Conservation (phyloP, 2,329 filamentous ascomycete genomes). For the Neurospora sp. region DNA sequence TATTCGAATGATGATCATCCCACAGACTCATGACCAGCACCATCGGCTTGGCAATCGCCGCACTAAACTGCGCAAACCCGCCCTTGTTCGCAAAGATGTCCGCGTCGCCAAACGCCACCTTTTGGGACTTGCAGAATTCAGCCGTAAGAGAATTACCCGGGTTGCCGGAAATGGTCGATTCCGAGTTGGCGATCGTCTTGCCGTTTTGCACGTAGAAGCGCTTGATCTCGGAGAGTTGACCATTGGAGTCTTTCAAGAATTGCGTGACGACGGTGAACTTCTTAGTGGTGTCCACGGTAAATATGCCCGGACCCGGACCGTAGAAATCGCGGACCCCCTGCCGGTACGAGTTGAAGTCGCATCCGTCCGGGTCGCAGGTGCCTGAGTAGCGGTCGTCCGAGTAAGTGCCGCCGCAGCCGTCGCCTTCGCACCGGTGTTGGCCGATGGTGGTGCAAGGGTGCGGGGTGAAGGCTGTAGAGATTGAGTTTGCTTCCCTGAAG, state of each 20-base stretch:
- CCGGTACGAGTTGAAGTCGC: conserved; percentile 57
- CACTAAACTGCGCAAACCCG: conserved; percentile 43
- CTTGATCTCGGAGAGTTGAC: conserved; percentile 41
- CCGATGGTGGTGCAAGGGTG: conserved; percentile 43
- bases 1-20: conserved; percentile 53
- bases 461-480: conserved; percentile 36
- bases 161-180: conserved; percentile 26
- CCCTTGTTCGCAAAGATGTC: conserved; percentile 36
- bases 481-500: conserved; percentile 39
- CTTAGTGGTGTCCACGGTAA: conserved; percentile 47
- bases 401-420: conserved; percentile 39
- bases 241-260: too few relatives aligned
- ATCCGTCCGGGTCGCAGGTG: conserved; percentile 54
- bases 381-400: conserved; percentile 42
- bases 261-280: conserved; percentile 55
- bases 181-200: conserved; percentile 38
- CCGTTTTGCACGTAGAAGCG: conserved; percentile 54
- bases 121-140: conserved; percentile 45
- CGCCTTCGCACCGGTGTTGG: conserved; percentile 31
- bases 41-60: conserved; percentile 44
- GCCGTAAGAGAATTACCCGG: conserved; percentile 34
- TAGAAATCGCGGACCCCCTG: conserved; percentile 52
- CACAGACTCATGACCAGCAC: conserved; percentile 52
- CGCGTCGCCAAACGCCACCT: conserved; percentile 41
- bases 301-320: too few relatives aligned